Evolutionary conservation across 2,329 filamentous ascomycete species (phyloP), one percentile per base, ranked within the genome.

Genomic region (Colletotrichum caudatum): DNA sequence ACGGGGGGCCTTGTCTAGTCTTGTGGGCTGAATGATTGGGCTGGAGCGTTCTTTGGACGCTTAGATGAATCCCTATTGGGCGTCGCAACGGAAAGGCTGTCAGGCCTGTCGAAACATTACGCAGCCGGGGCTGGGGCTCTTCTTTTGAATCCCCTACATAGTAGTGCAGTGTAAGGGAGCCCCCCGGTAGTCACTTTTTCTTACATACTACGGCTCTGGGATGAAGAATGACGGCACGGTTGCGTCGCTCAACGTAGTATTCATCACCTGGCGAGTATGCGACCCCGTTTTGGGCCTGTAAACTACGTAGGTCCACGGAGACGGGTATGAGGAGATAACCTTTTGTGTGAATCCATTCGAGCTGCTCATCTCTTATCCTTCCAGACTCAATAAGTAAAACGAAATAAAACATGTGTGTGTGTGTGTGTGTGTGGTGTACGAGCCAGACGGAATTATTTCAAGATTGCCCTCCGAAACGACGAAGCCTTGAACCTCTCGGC

Each of bases 1-100:
- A 69, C 67, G 26, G 66, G 70, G 70, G 60, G 18, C 48, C 46
- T 63, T 20, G 16, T 53, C 33, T 7, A 41, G 35, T 51, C 70
- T 61, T 71, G 61, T 72, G 69, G 69, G 66, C 26, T 71, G 61
- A 6, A 72, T 66, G 66, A 71, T 71, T 72, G 70, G 70, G 61
- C 57, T 71, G 39, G 69, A 66, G 50, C 57, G 67, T 56, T 69
- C 54, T 64, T 37, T 18, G 54, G 39, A 29, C 23, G 0, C 33
- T 44, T 16, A 48, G 12, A 50, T 7, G 33, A 1, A 26, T 35
- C 18, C 29, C 35, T 20, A 71, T 71, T 69, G 69, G 65, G 20
- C 35, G 35, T 39, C 35, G 39, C 57, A 39, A 66, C n/a, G 23
- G 48, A 4, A 64, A 68, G 23, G 57, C 57, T 48, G n/a, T 11